These are phyloP conservation scores for Xerocomellus intermedius DNA, from an alignment of 768 basidiomycete species.

Conservation along the genomic window DNA sequence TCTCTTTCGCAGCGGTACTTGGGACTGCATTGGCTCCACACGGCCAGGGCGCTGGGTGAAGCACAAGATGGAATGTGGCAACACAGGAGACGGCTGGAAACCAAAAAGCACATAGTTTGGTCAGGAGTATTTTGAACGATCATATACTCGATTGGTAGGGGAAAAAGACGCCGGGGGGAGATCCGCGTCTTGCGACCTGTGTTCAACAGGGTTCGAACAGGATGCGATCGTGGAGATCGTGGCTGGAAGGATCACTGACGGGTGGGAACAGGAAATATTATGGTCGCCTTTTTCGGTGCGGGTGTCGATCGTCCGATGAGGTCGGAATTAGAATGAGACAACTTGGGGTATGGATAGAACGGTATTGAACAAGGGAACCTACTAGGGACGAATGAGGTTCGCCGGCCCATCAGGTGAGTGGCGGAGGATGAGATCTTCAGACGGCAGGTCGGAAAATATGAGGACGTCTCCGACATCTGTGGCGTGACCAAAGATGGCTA, in stretches of 20 bases:
- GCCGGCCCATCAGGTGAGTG: not conserved
- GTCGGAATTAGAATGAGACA: not conserved
- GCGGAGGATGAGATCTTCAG: not conserved
- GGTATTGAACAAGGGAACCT: not conserved
- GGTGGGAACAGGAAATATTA: not conserved
- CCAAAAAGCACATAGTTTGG: no score
- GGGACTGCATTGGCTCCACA: no score
- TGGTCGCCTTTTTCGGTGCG: not conserved
- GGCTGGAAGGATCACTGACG: no score
- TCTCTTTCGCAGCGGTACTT: no score
- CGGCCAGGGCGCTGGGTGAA: not conserved
- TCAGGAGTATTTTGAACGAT: no score
- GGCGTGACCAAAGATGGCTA: constrained; percentile 19
- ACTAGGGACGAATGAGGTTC: not conserved
- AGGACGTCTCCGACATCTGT: constrained; percentile 3
- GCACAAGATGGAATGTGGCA: not conserved
- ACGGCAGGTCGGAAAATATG: constrained; percentile 1
- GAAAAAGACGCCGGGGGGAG: no score
- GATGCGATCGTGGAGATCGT: no score
- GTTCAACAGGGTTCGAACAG: no score
- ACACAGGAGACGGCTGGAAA: no score
- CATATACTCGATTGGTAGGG: no score
- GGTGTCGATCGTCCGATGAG: not conserved
- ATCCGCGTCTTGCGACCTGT: no score
- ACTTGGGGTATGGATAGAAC: not conserved